These are phyloP conservation scores for Dipodascus albidus DNA, from an alignment of 805 yeast species.

Conservation along the genomic window DNA sequence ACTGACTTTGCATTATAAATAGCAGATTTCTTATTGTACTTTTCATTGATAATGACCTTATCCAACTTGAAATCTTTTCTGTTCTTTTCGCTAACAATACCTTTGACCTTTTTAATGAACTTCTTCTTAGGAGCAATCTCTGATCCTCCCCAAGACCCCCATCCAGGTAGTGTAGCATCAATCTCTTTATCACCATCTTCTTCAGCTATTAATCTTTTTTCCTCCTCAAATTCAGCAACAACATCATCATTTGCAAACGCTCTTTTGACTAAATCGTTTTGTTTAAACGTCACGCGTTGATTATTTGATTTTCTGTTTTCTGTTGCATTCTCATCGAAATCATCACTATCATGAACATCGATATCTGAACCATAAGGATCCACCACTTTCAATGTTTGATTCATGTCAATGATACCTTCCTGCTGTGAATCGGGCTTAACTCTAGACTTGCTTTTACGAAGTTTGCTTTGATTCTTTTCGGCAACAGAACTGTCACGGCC, in stretches of 20 bases:
- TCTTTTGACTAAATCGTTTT: slow-evolving; percentile 69
- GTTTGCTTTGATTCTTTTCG: slow-evolving; percentile 29
- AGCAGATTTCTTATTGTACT: slow-evolving; percentile 67
- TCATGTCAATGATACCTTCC: slow-evolving; percentile 21
- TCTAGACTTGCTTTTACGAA: slow-evolving; percentile 30
- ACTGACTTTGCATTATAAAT: slow-evolving; percentile 84
- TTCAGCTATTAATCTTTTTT: slow-evolving; percentile 50
- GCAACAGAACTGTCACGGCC: slow-evolving; percentile 39
- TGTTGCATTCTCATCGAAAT: slow-evolving; percentile 30
- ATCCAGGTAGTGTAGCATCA: slow-evolving; percentile 84
- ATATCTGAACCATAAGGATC: slow-evolving; percentile 34
- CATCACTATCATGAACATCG: slow-evolving; percentile 21
- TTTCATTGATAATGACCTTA: slow-evolving; percentile 84
- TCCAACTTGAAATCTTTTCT: slow-evolving; percentile 68
- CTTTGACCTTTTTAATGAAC: slow-evolving; percentile 60
- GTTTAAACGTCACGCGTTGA: slow-evolving; percentile 44
- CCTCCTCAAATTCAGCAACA: slow-evolving; percentile 64
- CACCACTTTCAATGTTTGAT: slow-evolving; percentile 41
- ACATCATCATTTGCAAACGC: slow-evolving; percentile 99
- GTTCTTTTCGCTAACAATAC: slow-evolving; percentile 51
- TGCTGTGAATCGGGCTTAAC: slow-evolving; percentile 18
- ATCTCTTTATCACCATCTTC: slow-evolving; percentile 84
- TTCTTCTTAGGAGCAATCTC: slow-evolving; percentile 37
- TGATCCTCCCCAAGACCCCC: slow-evolving; percentile 96
- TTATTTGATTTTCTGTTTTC: slow-evolving; percentile 26